Conservation (phyloP, 805 yeast genomes). For the Wickerhamomyces bisporus region DNA sequence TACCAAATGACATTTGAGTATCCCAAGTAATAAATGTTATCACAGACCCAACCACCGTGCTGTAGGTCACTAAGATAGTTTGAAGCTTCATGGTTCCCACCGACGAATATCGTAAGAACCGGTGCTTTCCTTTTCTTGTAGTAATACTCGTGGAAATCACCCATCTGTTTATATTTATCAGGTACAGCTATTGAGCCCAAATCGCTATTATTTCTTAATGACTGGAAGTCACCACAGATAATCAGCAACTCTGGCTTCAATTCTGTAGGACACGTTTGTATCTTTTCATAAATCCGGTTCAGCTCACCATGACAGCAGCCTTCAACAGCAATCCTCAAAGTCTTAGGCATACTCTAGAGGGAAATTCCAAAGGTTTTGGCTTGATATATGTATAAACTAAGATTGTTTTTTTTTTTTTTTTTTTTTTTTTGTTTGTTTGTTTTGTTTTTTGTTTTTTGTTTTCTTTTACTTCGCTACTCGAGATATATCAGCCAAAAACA, state of each 20-base stretch:
- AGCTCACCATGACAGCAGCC: conserved; percentile 91
- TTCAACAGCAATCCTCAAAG: conserved; percentile 56
- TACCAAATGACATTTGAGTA: conserved; percentile 68
- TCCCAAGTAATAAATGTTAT: conserved; percentile 82
- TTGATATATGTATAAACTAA: too few relatives aligned
- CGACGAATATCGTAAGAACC: conserved; percentile 72
- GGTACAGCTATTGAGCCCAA: conserved; percentile 74
- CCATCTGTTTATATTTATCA: conserved; percentile 61
- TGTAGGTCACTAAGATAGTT: conserved; percentile 66
- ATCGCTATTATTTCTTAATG: conserved; percentile 61
- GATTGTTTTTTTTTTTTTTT: too few relatives aligned
- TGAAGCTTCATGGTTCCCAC: conserved; percentile 95
- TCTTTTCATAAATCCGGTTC: conserved; percentile 44
- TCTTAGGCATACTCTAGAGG: neutral
- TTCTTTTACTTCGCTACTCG: too few relatives aligned
- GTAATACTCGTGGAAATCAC: conserved; percentile 78
- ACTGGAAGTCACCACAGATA: conserved; percentile 91
- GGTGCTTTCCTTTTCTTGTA: conserved; percentile 61
- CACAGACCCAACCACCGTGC: conserved; percentile 92
- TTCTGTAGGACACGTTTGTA: conserved; percentile 18
- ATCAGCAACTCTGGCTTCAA: conserved; percentile 52
- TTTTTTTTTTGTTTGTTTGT: neutral
- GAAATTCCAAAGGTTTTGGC: too few relatives aligned
- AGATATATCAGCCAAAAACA: too few relatives aligned
- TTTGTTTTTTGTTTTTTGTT: neutral